phyloP scores from a whole-genome alignment of 257 asterid genomes.

The Forsythia viridissima region DNA sequence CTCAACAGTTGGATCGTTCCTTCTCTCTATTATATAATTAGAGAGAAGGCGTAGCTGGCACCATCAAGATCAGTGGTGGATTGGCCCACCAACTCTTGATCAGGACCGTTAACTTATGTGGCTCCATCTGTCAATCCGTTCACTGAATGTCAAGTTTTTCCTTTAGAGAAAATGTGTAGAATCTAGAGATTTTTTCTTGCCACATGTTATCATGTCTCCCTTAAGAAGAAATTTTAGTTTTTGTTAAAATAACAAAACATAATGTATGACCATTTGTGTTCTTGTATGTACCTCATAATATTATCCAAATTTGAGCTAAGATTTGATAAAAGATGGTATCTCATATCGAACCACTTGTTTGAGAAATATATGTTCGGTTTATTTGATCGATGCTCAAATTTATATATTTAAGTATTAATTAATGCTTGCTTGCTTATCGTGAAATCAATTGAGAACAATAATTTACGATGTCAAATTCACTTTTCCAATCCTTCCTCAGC shows the following conservation, averaged over 20 bases:
- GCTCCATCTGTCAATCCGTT: constrained; percentile 58
- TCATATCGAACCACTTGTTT: background rate
- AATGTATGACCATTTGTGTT: constrained; percentile 1
- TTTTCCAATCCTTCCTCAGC: background rate
- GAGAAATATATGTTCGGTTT: background rate
- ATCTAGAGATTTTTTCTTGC: constrained; percentile 18
- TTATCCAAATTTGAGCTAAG: background rate
- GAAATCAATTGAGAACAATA: background rate
- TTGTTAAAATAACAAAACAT: background rate
- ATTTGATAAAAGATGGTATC: background rate
- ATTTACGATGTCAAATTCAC: background rate
- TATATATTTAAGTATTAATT: too few species aligned
- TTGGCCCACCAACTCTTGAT: constrained; percentile 46
- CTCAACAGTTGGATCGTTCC: constrained; percentile 34
- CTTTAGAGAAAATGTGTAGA: constrained; percentile 27
- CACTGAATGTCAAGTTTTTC: constrained; percentile 38
- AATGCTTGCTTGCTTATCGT: background rate
- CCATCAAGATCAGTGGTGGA: constrained; percentile 80
- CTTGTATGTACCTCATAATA: background rate
- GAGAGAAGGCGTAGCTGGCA: constrained; percentile 53
- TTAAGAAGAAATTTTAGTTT: constrained; percentile 8
- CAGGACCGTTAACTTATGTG: constrained; percentile 49
- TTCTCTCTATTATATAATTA: background rate
- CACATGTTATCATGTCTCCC: constrained; percentile 31
- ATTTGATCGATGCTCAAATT: background rate